Percentiles rank a stretch among this genome's conserved stretches.
Evolutionary conservation across 805 yeast species (phyloP).

Genomic region (Metschnikowia hibisci): DNA sequence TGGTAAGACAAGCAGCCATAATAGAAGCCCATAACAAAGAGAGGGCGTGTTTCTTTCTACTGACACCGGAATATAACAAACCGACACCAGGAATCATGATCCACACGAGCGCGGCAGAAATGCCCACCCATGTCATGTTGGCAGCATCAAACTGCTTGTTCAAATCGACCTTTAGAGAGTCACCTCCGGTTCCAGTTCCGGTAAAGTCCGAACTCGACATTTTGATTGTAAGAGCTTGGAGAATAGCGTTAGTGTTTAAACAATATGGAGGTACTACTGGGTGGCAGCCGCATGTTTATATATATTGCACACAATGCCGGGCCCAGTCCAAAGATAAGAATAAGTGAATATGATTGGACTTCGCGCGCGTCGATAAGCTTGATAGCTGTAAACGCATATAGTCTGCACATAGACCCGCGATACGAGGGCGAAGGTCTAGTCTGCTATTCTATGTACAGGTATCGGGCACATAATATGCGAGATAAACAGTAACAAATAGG

Average conservation of each 20-base stretch:
- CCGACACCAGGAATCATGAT: conserved; percentile 98
- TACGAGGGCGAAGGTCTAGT: background rate
- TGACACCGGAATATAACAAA: conserved; percentile 83
- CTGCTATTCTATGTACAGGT: background rate
- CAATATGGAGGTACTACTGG: background rate
- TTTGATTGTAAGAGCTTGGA: background rate
- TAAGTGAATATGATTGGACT: background rate
- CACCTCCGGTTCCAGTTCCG: conserved; percentile 73
- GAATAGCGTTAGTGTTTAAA: too few relatives aligned
- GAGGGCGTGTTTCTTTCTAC: conserved; percentile 94
- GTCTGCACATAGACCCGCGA: background rate
- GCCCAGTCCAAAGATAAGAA: conserved; percentile 8
- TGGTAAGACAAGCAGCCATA: conserved; percentile 77
- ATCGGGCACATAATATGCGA: background rate
- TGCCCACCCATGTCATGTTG: conserved; percentile 83
- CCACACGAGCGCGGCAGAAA: conserved; percentile 80
- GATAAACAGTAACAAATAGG: conserved; percentile 1
- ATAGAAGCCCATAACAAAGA: conserved; percentile 91
- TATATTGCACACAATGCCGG: conserved; percentile 2
- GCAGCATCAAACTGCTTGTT: conserved; percentile 67
- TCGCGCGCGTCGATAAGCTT: conserved; percentile 1
- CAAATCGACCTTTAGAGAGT: conserved; percentile 67
- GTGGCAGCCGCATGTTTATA: background rate
- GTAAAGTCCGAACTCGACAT: conserved; percentile 29
- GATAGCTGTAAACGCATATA: background rate